A percentile compares a stretch with the other conserved stretches of the same genome.
phyloP scores from a whole-genome alignment of 352 stramenopile genomes.

The Aphanomyces astaci region DNA sequence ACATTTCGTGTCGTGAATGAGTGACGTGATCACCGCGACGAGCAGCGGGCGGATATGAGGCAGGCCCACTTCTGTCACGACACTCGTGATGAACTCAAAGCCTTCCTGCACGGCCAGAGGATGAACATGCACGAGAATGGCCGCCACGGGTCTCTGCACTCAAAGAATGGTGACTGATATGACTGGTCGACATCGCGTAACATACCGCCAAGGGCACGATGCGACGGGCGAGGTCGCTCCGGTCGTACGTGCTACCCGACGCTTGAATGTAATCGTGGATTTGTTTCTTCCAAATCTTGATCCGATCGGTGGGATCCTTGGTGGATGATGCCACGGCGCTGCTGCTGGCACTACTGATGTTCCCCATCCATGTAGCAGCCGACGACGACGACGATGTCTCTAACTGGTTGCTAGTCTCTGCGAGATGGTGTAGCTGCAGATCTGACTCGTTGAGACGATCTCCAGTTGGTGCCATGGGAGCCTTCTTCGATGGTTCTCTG shows the following conservation, averaged over 20 bases:
- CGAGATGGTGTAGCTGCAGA: neutral
- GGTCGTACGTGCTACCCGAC: neutral
- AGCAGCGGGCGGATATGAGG: neutral
- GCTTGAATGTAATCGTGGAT: neutral
- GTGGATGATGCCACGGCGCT: neutral
- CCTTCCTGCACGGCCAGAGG: neutral
- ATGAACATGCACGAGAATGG: neutral
- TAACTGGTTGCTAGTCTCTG: neutral
- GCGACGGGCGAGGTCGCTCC: neutral
- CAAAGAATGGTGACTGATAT: neutral
- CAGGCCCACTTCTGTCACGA: neutral
- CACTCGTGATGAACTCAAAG: neutral
- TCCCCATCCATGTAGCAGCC: neutral
- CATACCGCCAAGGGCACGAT: neutral
- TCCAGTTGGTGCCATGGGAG: neutral
- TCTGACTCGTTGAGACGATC: neutral
- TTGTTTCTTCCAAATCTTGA: neutral
- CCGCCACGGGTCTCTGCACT: neutral
- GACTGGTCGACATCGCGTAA: neutral
- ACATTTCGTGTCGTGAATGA: conserved; percentile 6
- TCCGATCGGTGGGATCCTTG: neutral
- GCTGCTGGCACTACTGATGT: neutral
- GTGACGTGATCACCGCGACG: neutral
- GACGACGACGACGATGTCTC: neutral
- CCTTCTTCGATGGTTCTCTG: too few species aligned